These are phyloP conservation scores for Sugiyamaella smithiae DNA, from an alignment of 805 yeast species.

Conservation along the genomic window DNA sequence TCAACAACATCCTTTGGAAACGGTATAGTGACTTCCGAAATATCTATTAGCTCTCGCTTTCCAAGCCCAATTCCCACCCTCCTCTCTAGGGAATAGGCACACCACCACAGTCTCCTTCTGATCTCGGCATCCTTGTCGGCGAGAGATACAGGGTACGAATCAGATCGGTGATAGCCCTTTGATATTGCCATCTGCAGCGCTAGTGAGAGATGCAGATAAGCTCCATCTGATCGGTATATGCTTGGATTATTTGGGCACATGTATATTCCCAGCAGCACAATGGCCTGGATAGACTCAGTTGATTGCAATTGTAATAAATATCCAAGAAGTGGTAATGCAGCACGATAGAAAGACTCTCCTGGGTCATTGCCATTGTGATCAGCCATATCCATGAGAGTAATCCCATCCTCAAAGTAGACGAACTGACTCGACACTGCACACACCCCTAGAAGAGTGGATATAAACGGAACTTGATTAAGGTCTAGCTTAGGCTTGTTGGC, in stretches of 20 bases:
- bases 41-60: not conserved
- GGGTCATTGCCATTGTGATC: slow-evolving; percentile 6
- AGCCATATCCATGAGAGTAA: not conserved
- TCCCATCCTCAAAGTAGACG: slow-evolving; percentile 3
- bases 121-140: slow-evolving; percentile 2
- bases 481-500: not conserved
- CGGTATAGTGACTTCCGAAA: not conserved
- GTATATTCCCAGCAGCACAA: slow-evolving; percentile 3
- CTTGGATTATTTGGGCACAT: slow-evolving; percentile 3
- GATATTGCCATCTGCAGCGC: slow-evolving; percentile 4
- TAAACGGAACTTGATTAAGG: slow-evolving; percentile 1
- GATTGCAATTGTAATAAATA: not conserved
- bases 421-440: slow-evolving; percentile 11
- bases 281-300: slow-evolving; percentile 3
- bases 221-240: not conserved
- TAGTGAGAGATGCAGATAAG: not conserved
- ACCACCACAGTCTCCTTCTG: not conserved
- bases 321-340: slow-evolving; percentile 7
- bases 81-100: not conserved
- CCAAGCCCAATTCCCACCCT: not conserved
- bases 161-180: not conserved
- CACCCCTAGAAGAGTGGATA: slow-evolving; percentile 5
- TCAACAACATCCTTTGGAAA: not conserved
- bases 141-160: not conserved
- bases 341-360: slow-evolving; percentile 4